Base-by-base conservation (phyloP, 305 asterid species). In the Salvia sclarea region DNA sequence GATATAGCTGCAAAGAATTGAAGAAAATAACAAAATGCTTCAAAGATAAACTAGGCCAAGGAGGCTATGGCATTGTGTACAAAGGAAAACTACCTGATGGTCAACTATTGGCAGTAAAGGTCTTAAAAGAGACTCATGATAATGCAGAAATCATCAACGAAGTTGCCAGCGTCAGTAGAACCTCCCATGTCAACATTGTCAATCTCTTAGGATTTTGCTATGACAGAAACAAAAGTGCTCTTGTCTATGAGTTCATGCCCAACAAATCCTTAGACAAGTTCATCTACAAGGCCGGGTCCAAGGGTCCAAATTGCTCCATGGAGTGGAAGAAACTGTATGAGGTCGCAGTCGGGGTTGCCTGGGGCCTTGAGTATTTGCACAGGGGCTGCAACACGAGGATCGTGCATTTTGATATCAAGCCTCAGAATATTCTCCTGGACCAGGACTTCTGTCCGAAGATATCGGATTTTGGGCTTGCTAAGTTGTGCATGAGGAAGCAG, bases 391-490 rank as follows among this genome's bases (percentile, higher is more conserved):
- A 79, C 54, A 79, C 82, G 16, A 70, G 87, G 74, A 83, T 85
- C 12, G 69, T 88, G 40, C 92, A 86, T 67, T 88, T 86, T 12
- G 88, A 88, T 75, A 87, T 85, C 44, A 87, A 87, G 73, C 95
- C 91, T 69, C 87, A 85, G 1, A 87, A 82, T 73, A 87, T 88
- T 41, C 90, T 88, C 10, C 12, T 84, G 68, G 90, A 82, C 48
- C 49, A 64, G 17, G 87, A 84, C 1, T 76, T 84, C 37, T 66
- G 81, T 47, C 93, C 88, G 0, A 86, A 84, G 21, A 86, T 84
- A 8, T 77, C 88, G 4, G 93, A 86, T 77, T 86, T 86, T 2
- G 88, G 90, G 52, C 80, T 86, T 4, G 88, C 90, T 22, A 84
- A 69, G 61, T 37, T 84, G 60, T 75, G 71, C 69, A 41, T 30